phyloP scores from a whole-genome alignment of 2,329 filamentous ascomycete species.

The Phyllosticta paracitricarpa region DNA sequence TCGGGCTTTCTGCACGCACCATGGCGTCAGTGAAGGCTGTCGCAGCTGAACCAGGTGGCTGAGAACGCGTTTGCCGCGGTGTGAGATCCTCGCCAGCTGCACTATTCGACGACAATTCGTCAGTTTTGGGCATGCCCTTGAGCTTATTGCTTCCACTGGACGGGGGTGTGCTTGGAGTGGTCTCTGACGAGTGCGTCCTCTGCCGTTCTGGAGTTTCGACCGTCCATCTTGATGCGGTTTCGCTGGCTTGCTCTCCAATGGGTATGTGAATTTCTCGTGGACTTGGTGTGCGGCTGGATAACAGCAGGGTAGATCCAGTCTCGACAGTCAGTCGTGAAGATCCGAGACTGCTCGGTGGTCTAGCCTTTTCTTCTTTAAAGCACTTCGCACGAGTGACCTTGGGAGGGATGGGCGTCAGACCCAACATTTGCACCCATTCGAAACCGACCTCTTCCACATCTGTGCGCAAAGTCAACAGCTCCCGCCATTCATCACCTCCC shows the following conservation, averaged over 20 bases:
- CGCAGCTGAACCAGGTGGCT: slow-evolving; percentile 16
- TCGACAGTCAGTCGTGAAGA: slow-evolving; percentile 38
- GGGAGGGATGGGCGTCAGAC: slow-evolving; percentile 53
- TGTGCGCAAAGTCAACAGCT: slow-evolving; percentile 67
- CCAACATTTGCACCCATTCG: slow-evolving; percentile 86
- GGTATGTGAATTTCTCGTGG: slow-evolving; percentile 50
- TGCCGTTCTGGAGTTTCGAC: slow-evolving; percentile 24
- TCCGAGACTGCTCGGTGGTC: slow-evolving; percentile 41
- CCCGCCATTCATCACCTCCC: slow-evolving; percentile 62
- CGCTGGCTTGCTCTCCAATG: slow-evolving; percentile 47
- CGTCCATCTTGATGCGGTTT: slow-evolving; percentile 38
- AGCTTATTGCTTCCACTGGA: slow-evolving; percentile 19
- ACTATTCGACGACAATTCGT: background rate
- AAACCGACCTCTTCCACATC: slow-evolving; percentile 66
- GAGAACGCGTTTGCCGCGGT: slow-evolving; percentile 4
- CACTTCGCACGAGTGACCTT: slow-evolving; percentile 41
- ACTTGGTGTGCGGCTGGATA: slow-evolving; percentile 35
- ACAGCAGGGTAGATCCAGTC: slow-evolving; percentile 23
- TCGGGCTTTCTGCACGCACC: slow-evolving; percentile 20
- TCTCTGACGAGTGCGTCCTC: slow-evolving; percentile 16
- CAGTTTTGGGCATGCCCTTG: background rate
- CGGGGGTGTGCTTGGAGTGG: slow-evolving; percentile 27
- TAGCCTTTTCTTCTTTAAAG: slow-evolving; percentile 36
- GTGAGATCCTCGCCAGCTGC: background rate
- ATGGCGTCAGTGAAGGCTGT: slow-evolving; percentile 28